phyloP scores from a whole-genome alignment of 1,284 basidiomycete genomes.

The Ganoderma boninense region DNA sequence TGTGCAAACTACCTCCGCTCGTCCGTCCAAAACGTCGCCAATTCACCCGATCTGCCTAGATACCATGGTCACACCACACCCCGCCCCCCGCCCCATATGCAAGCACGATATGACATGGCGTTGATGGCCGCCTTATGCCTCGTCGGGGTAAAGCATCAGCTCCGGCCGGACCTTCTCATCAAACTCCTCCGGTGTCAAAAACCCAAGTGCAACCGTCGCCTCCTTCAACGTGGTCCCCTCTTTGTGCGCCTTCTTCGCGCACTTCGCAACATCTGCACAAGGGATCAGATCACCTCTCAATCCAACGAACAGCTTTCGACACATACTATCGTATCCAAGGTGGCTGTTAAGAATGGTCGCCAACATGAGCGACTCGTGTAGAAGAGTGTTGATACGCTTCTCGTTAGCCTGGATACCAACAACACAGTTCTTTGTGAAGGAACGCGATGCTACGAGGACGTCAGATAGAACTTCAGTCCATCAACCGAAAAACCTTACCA shows the following conservation, averaged over 20 bases:
- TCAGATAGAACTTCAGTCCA: not conserved
- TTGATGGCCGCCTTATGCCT: constrained; percentile 46
- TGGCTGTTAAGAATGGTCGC: constrained; percentile 95
- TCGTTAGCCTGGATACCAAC: constrained; percentile 97
- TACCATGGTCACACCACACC: constrained; percentile 31
- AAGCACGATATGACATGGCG: constrained; percentile 17
- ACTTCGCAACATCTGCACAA: constrained; percentile 89
- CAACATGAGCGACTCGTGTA: constrained; percentile 97
- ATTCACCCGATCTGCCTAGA: constrained; percentile 18
- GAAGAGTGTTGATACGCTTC: constrained; percentile 86
- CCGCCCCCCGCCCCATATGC: constrained; percentile 21
- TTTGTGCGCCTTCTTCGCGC: constrained; percentile 99
- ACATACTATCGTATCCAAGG: constrained; percentile 94
- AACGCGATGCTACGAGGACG: constrained; percentile 70
- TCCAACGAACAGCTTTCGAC: constrained; percentile 12
- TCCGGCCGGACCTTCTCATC: constrained; percentile 96
- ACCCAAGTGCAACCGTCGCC: constrained; percentile 89
- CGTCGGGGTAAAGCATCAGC: constrained; percentile 82
- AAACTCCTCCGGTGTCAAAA: constrained; percentile 92
- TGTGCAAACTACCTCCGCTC: not conserved
- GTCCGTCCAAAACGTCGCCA: not conserved
- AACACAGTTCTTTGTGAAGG: constrained; percentile 97
- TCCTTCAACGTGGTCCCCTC: constrained; percentile 97
- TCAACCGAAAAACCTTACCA: constrained; percentile 56
- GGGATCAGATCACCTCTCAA: constrained; percentile 19